Conservation (phyloP, 1,284 basidiomycete genomes). For the Cutaneotrichosporon dermatis region DNA sequence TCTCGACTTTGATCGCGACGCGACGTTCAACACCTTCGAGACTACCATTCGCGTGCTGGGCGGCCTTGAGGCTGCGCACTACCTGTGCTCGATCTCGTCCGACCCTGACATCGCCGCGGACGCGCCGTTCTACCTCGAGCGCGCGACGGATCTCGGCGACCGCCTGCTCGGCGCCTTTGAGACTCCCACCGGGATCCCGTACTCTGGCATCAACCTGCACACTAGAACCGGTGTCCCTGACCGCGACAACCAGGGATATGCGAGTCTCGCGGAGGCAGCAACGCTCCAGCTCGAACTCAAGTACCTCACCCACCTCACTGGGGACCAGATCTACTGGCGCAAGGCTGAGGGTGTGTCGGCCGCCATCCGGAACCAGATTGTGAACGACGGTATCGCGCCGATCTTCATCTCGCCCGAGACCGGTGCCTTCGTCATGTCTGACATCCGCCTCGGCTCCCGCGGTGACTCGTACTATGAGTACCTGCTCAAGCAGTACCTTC, state of each 20-base stretch:
- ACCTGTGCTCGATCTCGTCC: slow-evolving; percentile 53
- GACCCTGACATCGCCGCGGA: slow-evolving; percentile 51
- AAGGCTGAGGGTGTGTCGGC: slow-evolving; percentile 66
- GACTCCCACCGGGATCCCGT: slow-evolving; percentile 73
- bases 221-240: slow-evolving; percentile 63
- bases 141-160: slow-evolving; percentile 74
- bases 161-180: slow-evolving; percentile 81
- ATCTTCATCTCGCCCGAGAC: slow-evolving; percentile 72
- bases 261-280: slow-evolving; percentile 77
- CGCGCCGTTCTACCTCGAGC: slow-evolving; percentile 66
- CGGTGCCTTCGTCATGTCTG: slow-evolving; percentile 67
- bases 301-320: slow-evolving; percentile 77
- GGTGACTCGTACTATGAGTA: slow-evolving; percentile 97
- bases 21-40: slow-evolving; percentile 85
- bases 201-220: slow-evolving; percentile 71
- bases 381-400: slow-evolving; percentile 70
- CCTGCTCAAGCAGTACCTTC: slow-evolving; percentile 64
- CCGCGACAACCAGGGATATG: slow-evolving; percentile 60
- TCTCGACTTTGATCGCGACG: slow-evolving; percentile 73
- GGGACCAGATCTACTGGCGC: slow-evolving; percentile 72
- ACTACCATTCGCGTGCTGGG: slow-evolving; percentile 77
- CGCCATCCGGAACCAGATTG: slow-evolving; percentile 53
- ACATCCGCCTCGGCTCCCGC: slow-evolving; percentile 83
- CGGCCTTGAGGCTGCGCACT: slow-evolving; percentile 76
- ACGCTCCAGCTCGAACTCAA: slow-evolving; percentile 85